Conservation (phyloP, 2,329 filamentous ascomycete species). For the Colletotrichum tropicale region DNA sequence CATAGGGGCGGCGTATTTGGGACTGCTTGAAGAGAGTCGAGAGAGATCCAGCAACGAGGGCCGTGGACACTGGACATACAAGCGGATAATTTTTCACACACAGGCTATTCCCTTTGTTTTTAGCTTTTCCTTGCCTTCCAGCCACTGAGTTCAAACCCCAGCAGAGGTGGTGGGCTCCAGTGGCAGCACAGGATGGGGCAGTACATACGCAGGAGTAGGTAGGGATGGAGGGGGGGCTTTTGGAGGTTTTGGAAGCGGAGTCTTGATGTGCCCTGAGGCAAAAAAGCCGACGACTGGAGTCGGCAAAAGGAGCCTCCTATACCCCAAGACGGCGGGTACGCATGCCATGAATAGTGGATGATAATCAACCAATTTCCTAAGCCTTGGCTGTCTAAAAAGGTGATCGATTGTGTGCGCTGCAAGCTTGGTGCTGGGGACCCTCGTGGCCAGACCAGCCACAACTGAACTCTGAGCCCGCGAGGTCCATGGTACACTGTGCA, state of each 20-base stretch:
- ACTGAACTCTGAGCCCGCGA: neutral
- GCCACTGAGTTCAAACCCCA: neutral
- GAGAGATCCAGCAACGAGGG: neutral
- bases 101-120: conserved; percentile 18
- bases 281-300: conserved; percentile 13
- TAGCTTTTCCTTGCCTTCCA: neutral
- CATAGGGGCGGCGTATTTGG: conserved; percentile 21
- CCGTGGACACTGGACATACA: conserved; percentile 10
- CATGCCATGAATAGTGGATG: conserved; percentile 6
- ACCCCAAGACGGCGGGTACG: neutral
- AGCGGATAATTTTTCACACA: conserved; percentile 18
- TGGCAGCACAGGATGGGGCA: neutral
- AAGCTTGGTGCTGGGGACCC: neutral
- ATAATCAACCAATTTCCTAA: conserved; percentile 14
- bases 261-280: conserved; percentile 13
- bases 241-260: neutral
- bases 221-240: neutral
- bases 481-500: neutral
- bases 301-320: neutral
- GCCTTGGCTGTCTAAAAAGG: neutral
- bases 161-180: neutral
- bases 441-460: neutral
- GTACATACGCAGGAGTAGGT: neutral
- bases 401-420: neutral
- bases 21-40: conserved; percentile 8